A percentile compares a stretch with the other conserved stretches of the same genome.
These are phyloP conservation scores for Drechslerella stenobrocha DNA, from an alignment of 2,329 filamentous ascomycete genomes.

Conservation along the genomic window DNA sequence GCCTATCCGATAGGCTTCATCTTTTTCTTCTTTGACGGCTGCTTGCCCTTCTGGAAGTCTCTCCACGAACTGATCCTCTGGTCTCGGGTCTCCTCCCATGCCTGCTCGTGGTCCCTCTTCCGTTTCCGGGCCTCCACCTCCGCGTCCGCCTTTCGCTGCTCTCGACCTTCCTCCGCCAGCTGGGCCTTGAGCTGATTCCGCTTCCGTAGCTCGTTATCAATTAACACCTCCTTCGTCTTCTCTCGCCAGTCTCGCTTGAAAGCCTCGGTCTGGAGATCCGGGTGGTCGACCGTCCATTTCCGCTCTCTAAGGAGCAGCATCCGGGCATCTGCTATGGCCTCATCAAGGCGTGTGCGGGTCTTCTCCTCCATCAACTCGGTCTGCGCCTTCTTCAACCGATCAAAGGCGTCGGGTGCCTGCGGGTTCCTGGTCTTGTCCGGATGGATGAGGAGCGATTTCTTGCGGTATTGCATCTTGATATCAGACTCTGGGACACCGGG, in stretches of 20 bases:
- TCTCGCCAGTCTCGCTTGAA: constrained; percentile 86
- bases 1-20: constrained; percentile 61
- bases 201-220: constrained; percentile 86
- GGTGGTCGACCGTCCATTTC: constrained; percentile 86
- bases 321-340: constrained; percentile 92
- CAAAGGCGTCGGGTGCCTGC: constrained; percentile 88
- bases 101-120: constrained; percentile 88
- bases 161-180: constrained; percentile 93
- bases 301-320: constrained; percentile 92
- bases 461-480: constrained; percentile 92
- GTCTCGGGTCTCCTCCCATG: constrained; percentile 92
- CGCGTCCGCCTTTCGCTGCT: constrained; percentile 82
- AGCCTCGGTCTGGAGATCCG: constrained; percentile 79
- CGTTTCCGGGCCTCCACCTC: constrained; percentile 78
- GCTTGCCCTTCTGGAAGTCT: constrained; percentile 75
- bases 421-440: constrained; percentile 96
- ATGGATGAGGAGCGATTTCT: constrained; percentile 98
- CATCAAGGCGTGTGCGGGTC: constrained; percentile 80
- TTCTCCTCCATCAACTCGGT: constrained; percentile 92
- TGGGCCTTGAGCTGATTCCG: constrained; percentile 85
- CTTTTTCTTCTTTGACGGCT: constrained; percentile 64
- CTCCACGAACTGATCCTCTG: constrained; percentile 92
- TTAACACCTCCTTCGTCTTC: constrained; percentile 84
- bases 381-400: constrained; percentile 93
- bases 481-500: constrained; percentile 93